Evolutionary conservation across 345 rosid genomes (phyloP), one percentile per base, ranked within the genome.

Genomic region (Populus euphratica): DNA sequence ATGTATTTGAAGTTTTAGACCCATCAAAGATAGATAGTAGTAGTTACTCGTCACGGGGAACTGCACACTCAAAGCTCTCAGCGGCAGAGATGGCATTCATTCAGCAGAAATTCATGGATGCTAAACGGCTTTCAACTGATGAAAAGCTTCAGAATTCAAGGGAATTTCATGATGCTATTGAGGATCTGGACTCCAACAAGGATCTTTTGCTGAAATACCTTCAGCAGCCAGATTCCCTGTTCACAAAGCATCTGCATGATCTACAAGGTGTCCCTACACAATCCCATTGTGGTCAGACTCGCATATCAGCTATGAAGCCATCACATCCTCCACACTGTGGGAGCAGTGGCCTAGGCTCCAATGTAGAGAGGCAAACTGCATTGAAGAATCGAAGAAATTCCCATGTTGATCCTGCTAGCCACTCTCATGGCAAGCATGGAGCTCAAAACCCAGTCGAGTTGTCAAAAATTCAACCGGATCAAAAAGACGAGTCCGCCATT

Each of bases 1-100:
- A 96, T 87, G 99, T 96, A 50, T 94, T 84, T 70, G 99, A 96
- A 87, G 98, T 96, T 82, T 80, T 86, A 61, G 99, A 96, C 69
- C 77, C 89, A 41, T 76, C 86, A 23, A 89, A 82, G 85, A 81
- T 79, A 79, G 90, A 83, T 83, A 85, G 77, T 78, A 71, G 67
- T 70, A 74, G 82, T 78, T 79, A 78, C 75, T 83, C 80, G 13
- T 77, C 85, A 23, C 85, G 47, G 39, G 82, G 77, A 65, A 70
- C 77, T 73, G 82, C 82, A 65, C 79, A 59, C 74, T 76, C 85
- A 73, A 84, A 84, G 81, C 83, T 83, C 65, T 80, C 87, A 0
- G 89, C 87, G 79, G 90, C 92, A n/a, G 97, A 96, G 83, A 87
- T 89, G 89, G 87, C 86, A 69, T 89, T 92, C 77, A 89, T 92